phyloP scores from a whole-genome alignment of 768 basidiomycete species.

The Podaxis sp. region DNA sequence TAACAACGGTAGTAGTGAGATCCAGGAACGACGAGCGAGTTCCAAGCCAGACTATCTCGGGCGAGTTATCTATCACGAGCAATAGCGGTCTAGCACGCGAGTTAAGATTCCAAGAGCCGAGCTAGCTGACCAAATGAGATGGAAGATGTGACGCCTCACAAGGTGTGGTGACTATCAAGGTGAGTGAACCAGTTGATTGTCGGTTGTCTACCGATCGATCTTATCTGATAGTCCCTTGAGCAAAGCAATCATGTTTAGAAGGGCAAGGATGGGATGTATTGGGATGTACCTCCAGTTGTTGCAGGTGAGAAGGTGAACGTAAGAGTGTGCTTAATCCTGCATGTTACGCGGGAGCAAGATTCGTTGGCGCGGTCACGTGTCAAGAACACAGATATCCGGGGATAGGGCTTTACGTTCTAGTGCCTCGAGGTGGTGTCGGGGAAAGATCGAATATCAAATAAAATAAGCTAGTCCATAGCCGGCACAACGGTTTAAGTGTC shows the following conservation, averaged over 20 bases:
- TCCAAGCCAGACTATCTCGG: background rate
- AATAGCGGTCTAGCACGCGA: background rate
- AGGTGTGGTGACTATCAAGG: background rate
- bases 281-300: background rate
- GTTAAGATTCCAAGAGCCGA: background rate
- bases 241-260: background rate
- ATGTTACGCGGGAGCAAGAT: background rate
- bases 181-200: background rate
- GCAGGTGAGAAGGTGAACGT: background rate
- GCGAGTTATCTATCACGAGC: background rate
- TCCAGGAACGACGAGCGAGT: background rate
- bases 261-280: background rate
- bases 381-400: background rate
- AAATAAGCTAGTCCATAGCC: background rate
- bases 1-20: background rate
- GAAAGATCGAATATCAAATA: background rate
- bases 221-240: constrained; percentile 5
- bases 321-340: background rate
- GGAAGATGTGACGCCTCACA: background rate
- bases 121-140: background rate
- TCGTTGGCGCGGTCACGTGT: background rate
- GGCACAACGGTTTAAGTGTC: background rate
- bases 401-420: background rate
- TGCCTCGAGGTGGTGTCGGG: background rate
- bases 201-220: background rate